Conservation (phyloP, 257 asterid species). For the Gynochthodes officinalis region DNA sequence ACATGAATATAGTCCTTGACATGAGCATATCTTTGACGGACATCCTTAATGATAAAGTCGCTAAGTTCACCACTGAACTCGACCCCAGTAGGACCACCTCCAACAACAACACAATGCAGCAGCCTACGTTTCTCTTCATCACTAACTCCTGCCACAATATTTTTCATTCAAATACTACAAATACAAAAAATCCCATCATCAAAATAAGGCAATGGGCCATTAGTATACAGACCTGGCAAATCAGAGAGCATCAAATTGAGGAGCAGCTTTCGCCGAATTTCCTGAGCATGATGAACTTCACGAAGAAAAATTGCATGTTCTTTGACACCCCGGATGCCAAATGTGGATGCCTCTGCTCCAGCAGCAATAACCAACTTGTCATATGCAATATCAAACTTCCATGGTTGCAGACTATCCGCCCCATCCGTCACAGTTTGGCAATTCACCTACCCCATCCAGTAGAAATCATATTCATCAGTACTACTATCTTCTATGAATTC, state of each 20-base stretch:
- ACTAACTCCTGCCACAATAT: constrained; percentile 49
- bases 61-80: constrained; percentile 98
- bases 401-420: constrained; percentile 48
- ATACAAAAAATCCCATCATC: neutral
- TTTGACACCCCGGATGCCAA: constrained; percentile 83
- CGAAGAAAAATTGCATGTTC: constrained; percentile 91
- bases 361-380: constrained; percentile 89
- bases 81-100: constrained; percentile 99
- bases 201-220: neutral
- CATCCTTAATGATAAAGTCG: constrained; percentile 87
- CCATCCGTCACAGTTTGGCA: constrained; percentile 87
- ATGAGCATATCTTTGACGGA: constrained; percentile 78
- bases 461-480: neutral
- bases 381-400: constrained; percentile 71
- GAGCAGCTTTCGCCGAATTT: constrained; percentile 82
- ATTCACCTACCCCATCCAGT: constrained; percentile 37
- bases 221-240: constrained; percentile 57
- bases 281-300: constrained; percentile 98
- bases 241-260: constrained; percentile 92
- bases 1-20: constrained; percentile 89
- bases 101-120: constrained; percentile 92
- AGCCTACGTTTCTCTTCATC: constrained; percentile 90
- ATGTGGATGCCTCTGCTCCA: constrained; percentile 92
- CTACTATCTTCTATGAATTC: neutral
- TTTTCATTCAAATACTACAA: neutral